Base-by-base conservation (phyloP, 2,329 filamentous ascomycete genomes). In the Ceratocystis smalleyi region DNA sequence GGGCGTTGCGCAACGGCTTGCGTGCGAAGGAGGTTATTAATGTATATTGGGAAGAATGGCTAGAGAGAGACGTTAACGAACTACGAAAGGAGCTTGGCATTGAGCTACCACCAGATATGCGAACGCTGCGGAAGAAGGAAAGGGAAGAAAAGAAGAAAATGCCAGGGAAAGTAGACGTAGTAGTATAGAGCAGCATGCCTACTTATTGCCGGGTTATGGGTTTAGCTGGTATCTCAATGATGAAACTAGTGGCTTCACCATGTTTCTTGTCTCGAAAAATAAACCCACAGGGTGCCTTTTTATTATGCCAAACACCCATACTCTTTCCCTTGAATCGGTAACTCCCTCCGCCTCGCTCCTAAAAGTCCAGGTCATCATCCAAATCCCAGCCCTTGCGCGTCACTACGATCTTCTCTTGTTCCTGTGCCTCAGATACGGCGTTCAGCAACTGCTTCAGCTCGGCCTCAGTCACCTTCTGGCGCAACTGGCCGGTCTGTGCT, bases 31-130 rank as follows among this genome's bases (percentile, higher is more conserved):
- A 95, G 71, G 78, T 97, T 43, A 91, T 99, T 69, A 96, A 96
- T 74, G 86, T 99, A 1, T 99, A 96, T 72, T 99, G 94, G 94
- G 94, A 99, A 75, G 90, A 97, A 77, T 83, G 92, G 76, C 75
- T 99, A 69, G 86, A 91, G 76, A 88, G 84, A 65, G 86, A 95
- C 74, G 89, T 95, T 30, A 80, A 83, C 62, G 88, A 86, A 68
- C 72, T 99, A 72, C 81, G 94, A 68, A 74, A 71, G 3, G 81
- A 91, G 72, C 73, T 99, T 70, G 86, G 89, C 1, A 91, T 99
- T 64, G 90, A 97, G 77, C 84, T 83, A 72, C 94, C 94, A 43
- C 89, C 91, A 6, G 91, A 97, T 74, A 76, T 97, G 75, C 81
- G 92, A 70, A 81, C 82, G 30, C 89, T 92, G 60, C 80, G 94